Percentiles rank a stretch among this genome's conserved stretches.
Evolutionary conservation across 257 asterid genomes (phyloP).

Genomic region (Plectranthus barbatus): DNA sequence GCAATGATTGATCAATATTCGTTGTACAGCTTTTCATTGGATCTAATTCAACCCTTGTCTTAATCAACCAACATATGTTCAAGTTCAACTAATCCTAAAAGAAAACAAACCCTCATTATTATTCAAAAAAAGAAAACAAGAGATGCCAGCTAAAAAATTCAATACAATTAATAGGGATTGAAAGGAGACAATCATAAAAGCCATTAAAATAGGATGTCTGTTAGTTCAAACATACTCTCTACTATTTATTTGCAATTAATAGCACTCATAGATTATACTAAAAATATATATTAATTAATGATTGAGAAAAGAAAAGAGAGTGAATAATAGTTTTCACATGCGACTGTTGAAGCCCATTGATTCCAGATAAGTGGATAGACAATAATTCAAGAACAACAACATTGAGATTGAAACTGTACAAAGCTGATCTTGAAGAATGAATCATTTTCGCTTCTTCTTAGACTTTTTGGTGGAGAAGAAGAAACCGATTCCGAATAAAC

Average conservation of each 20-base stretch:
- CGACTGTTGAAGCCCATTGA: no score
- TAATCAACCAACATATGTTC: slow-evolving; percentile 4
- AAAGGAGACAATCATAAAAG: slow-evolving; percentile 9
- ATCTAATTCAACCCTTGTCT: slow-evolving; percentile 37
- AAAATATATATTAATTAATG: no score
- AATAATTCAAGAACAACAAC: slow-evolving; percentile 11
- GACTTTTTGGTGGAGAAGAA: slow-evolving; percentile 59
- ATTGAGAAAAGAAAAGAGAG: background rate
- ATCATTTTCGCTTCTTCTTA: slow-evolving; percentile 63
- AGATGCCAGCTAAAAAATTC: background rate
- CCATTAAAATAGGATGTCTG: slow-evolving; percentile 28
- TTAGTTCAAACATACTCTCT: no score
- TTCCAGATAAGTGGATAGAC: background rate
- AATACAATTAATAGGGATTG: slow-evolving; percentile 7
- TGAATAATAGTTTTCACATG: no score
- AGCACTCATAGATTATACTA: no score
- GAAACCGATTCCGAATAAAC: slow-evolving; percentile 60
- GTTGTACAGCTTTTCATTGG: slow-evolving; percentile 16
- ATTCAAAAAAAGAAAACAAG: no score
- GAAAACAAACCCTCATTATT: background rate
- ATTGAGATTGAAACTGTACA: slow-evolving; percentile 12
- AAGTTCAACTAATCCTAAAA: slow-evolving; percentile 17
- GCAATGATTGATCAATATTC: slow-evolving; percentile 28
- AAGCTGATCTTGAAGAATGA: background rate
- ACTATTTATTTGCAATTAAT: no score